A percentile compares a stretch with the other conserved stretches of the same genome.
Conservation (phyloP, 2,329 filamentous ascomycete species). For the Xylariales sp. region DNA sequence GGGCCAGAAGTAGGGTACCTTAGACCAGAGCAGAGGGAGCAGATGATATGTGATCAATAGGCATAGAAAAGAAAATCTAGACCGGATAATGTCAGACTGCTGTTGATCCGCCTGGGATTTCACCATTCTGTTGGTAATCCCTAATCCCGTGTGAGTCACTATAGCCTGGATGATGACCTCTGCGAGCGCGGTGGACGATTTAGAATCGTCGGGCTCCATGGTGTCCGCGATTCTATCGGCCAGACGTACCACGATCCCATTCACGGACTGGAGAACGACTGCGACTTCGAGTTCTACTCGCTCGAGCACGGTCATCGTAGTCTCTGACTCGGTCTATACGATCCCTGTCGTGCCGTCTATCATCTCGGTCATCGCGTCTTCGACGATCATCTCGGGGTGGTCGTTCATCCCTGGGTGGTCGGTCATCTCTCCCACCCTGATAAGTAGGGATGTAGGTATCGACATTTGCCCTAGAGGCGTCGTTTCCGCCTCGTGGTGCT, state of each 20-base stretch:
- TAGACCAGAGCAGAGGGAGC: too few relatives aligned
- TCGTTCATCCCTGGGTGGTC: slow-evolving; percentile 23
- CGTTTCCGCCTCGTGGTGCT: slow-evolving; percentile 6
- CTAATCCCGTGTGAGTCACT: too few relatives aligned
- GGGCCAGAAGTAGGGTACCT: too few relatives aligned
- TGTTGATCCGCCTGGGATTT: too few relatives aligned
- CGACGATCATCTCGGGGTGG: slow-evolving; percentile 26
- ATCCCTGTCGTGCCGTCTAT: slow-evolving; percentile 35
- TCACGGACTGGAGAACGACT: slow-evolving; percentile 40
- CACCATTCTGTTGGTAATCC: too few relatives aligned
- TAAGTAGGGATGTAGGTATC: slow-evolving; percentile 50
- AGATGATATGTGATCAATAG: too few relatives aligned
- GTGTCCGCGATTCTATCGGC: slow-evolving; percentile 35
- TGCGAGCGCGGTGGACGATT: too few relatives aligned
- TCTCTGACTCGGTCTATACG: slow-evolving; percentile 23
- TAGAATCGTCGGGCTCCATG: too few relatives aligned
- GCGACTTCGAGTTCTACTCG: slow-evolving; percentile 38
- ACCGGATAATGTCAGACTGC: too few relatives aligned
- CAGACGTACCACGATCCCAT: slow-evolving; percentile 45
- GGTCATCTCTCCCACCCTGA: slow-evolving; percentile 27
- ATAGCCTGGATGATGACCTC: too few relatives aligned
- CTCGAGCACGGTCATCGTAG: slow-evolving; percentile 30
- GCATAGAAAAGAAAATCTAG: too few relatives aligned
- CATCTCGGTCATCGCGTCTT: slow-evolving; percentile 31
- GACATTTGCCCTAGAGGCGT: slow-evolving; percentile 31